Percentiles rank a stretch among this genome's conserved stretches.
Conservation (phyloP, 441 rosid genomes). For the Kokia cookei region DNA sequence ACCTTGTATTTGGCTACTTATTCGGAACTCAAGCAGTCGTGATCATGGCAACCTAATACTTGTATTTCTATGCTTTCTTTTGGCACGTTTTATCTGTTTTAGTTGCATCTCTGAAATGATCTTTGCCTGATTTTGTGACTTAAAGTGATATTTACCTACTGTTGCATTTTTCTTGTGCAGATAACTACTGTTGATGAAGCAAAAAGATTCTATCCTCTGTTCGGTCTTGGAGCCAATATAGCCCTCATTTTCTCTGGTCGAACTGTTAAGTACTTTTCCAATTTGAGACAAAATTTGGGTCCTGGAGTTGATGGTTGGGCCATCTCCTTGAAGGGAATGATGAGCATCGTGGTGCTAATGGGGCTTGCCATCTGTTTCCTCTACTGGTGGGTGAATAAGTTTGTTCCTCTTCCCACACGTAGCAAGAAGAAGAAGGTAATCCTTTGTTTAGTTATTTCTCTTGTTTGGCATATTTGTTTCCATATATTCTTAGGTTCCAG, state of each 20-base stretch:
- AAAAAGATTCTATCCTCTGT: slow-evolving; percentile 87
- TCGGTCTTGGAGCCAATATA: slow-evolving; percentile 94
- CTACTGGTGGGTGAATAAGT: slow-evolving; percentile 96
- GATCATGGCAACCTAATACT: not conserved
- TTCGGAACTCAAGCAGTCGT: not conserved
- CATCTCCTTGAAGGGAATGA: slow-evolving; percentile 87
- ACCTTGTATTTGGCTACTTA: not conserved
- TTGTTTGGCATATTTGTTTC: not conserved
- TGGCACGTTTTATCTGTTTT: not conserved
- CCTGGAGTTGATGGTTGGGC: slow-evolving; percentile 99
- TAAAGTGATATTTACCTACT: not conserved
- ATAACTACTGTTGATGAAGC: slow-evolving; percentile 97
- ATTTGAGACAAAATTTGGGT: slow-evolving; percentile 75
- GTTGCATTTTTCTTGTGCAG: slow-evolving; percentile 31
- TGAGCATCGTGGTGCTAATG: slow-evolving; percentile 90
- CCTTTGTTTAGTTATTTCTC: not conserved
- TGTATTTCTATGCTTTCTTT: not conserved
- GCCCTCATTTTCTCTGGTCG: slow-evolving; percentile 93
- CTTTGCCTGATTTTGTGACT: not conserved
- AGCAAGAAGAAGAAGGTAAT: slow-evolving; percentile 96
- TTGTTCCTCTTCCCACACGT: slow-evolving; percentile 77
- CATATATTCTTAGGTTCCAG: not conserved
- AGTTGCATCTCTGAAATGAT: not conserved
- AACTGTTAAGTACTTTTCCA: slow-evolving; percentile 94
- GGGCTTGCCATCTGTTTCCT: slow-evolving; percentile 75